Base-by-base conservation (phyloP, 805 yeast genomes). In the Yamadazyma takamatsuzukensis region DNA sequence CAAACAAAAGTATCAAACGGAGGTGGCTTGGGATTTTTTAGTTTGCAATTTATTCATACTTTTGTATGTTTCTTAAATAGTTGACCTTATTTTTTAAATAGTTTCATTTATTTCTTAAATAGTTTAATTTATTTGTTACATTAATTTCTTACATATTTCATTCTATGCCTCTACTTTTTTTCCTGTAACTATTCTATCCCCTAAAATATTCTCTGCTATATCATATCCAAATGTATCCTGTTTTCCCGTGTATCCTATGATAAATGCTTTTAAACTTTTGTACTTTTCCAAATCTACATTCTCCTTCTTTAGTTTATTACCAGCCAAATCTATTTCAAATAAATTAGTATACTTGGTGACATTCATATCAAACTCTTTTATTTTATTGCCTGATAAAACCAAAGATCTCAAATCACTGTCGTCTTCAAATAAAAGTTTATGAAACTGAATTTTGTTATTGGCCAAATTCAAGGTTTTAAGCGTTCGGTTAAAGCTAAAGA, bases 151-250 rank as follows among this genome's bases (percentile, higher is more conserved):
- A 23, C n/a, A 23, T 9, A 9, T 23, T 23, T 23, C 8, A 23
- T 8, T 23, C n/a, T 23, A 23, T 23, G n/a, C 30, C n/a, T 39
- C 49, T 3, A 45, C 28, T 18, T 34, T 29, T 27, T 49, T 49
- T 3, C 44, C 50, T 6, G 14, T 16, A 30, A 49, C 46, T 13
- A 39, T 19, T 4, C 27, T n/a, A 15, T 29, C 27, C 6, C 31
- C 15, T 9, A 47, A 30, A 10, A 48, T 32, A 23, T 46, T 48
- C 13, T 34, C 29, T 12, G 45, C 49, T 15, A 48, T 44, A 18
- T 46, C 54, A 25, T 49, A 49, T 2, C 53, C 54, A 35, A 42
- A 49, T 17, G 27, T 33, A 32, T 49, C 53, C 29, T 43, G 48
- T 3, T 22, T 12, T 1, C 53, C 50, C 2, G 43, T 37, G 22